Percentiles rank a stretch among this genome's conserved stretches.
Conservation (phyloP, 176 grass and related monocot genomes). For the Phoenix roebelenii region DNA sequence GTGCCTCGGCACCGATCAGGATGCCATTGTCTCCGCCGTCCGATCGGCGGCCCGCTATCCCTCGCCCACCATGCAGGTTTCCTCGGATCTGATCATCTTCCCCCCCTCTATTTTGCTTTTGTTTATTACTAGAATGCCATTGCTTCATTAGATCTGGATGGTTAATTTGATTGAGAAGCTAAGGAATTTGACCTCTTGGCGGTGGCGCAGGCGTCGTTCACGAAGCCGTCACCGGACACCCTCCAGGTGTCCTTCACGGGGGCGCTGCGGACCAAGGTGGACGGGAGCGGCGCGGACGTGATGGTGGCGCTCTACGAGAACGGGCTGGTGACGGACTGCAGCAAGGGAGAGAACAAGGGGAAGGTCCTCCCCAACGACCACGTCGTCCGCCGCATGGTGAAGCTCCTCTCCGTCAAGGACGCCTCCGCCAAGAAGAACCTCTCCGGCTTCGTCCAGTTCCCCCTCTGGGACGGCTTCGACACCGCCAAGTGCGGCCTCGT, state of each 20-base stretch:
- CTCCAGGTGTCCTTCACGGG: slow-evolving; percentile 72
- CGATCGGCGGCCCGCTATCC: slow-evolving; percentile 47
- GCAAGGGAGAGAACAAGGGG: slow-evolving; percentile 76
- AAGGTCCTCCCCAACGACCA: slow-evolving; percentile 64
- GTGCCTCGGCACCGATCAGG: slow-evolving; percentile 73
- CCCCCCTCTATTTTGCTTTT: too few species aligned
- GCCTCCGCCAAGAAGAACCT: slow-evolving; percentile 52
- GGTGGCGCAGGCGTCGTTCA: slow-evolving; percentile 45
- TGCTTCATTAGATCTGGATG: too few species aligned
- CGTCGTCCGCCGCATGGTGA: slow-evolving; percentile 78
- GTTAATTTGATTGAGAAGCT: too few species aligned
- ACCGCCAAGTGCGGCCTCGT: slow-evolving; percentile 58
- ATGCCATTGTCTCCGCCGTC: slow-evolving; percentile 39
- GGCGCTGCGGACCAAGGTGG: slow-evolving; percentile 38
- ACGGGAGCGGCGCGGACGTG: slow-evolving; percentile 51
- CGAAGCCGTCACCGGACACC: slow-evolving; percentile 39
- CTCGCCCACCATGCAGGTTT: slow-evolving; percentile 70
- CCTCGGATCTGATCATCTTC: too few species aligned
- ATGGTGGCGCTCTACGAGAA: slow-evolving; percentile 78
- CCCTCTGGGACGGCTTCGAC: slow-evolving; percentile 74
- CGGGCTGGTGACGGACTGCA: slow-evolving; percentile 66
- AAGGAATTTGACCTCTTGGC: too few species aligned
- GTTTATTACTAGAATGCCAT: too few species aligned
- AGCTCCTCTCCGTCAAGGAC: slow-evolving; percentile 49
- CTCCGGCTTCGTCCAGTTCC: slow-evolving; percentile 52